A percentile compares a stretch with the other conserved stretches of the same genome.
phyloP scores from a whole-genome alignment of 2,329 filamentous ascomycete genomes.

The Alternaria arborescens region DNA sequence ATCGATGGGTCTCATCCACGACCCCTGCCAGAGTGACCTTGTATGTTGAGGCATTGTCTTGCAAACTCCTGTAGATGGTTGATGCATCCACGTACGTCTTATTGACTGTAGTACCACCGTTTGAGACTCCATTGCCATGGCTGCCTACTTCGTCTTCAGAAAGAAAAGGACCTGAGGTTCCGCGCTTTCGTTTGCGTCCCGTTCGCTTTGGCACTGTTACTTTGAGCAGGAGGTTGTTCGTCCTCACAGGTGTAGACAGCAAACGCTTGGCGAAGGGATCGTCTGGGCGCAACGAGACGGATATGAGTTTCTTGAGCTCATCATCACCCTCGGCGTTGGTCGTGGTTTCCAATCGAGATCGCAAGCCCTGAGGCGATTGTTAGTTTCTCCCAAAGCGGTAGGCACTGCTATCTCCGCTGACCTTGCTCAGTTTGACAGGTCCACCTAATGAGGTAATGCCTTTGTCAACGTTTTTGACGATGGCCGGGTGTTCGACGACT shows the following conservation, averaged over 20 bases:
- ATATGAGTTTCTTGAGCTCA: constrained; percentile 61
- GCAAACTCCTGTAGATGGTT: constrained; percentile 68
- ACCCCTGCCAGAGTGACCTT: constrained; percentile 74
- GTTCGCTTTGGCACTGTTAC: constrained; percentile 87
- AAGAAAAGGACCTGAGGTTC: constrained; percentile 70
- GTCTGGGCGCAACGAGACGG: constrained; percentile 79
- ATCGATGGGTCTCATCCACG: constrained; percentile 84
- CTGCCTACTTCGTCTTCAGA: constrained; percentile 42
- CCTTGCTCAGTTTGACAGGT: constrained; percentile 62
- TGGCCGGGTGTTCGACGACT: constrained; percentile 72
- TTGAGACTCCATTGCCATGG: background rate
- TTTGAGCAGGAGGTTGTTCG: constrained; percentile 86
- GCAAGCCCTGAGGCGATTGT: constrained; percentile 34
- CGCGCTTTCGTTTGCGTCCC: constrained; percentile 83
- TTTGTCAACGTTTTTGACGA: constrained; percentile 70
- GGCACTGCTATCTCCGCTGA: constrained; percentile 33
- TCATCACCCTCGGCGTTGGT: constrained; percentile 33
- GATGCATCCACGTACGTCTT: constrained; percentile 32
- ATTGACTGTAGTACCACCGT: background rate
- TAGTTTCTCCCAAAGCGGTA: constrained; percentile 14
- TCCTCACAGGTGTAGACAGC: constrained; percentile 75
- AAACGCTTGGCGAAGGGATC: constrained; percentile 82
- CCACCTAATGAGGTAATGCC: constrained; percentile 70
- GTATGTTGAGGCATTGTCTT: constrained; percentile 75
- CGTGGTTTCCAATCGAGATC: constrained; percentile 36